Evolutionary conservation across 768 basidiomycete species (phyloP).

Genomic region (Termitomyces titanicus): DNA sequence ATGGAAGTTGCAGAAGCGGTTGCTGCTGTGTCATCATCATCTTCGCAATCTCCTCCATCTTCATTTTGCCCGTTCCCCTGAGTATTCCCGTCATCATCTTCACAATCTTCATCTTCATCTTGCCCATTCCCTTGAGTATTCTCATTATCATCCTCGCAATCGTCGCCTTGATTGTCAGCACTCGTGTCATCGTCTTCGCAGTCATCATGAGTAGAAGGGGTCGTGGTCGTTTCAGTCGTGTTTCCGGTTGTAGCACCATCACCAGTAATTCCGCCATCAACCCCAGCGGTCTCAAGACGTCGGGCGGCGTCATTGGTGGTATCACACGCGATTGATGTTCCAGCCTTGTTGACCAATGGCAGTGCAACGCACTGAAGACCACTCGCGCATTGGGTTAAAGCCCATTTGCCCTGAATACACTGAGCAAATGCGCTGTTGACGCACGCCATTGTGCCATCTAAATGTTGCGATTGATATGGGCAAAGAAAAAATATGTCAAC

Average conservation of each 20-base stretch:
- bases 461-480: conserved; percentile 20
- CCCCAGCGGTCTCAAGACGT: conserved; percentile 40
- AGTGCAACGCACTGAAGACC: conserved; percentile 42
- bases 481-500: background rate
- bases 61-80: background rate
- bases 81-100: background rate
- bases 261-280: conserved; percentile 32
- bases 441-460: conserved; percentile 37
- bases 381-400: conserved; percentile 29
- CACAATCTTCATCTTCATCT: conserved; percentile 7
- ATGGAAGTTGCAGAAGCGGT: conserved; percentile 11
- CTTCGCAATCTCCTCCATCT: conserved; percentile 1
- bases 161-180: background rate
- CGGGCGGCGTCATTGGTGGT: conserved; percentile 32
- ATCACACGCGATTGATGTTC: conserved; percentile 43
- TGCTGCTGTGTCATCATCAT: conserved; percentile 4
- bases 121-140: too few species aligned
- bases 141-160: conserved; percentile 5
- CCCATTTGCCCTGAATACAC: conserved; percentile 39
- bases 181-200: conserved; percentile 7
- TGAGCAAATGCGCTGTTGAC: conserved; percentile 38
- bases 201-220: conserved; percentile 3
- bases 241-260: background rate
- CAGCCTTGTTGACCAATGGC: conserved; percentile 44
- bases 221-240: conserved; percentile 6